Conservation (phyloP, 2,329 filamentous ascomycete genomes). For the Sphaceloma murrayae region DNA sequence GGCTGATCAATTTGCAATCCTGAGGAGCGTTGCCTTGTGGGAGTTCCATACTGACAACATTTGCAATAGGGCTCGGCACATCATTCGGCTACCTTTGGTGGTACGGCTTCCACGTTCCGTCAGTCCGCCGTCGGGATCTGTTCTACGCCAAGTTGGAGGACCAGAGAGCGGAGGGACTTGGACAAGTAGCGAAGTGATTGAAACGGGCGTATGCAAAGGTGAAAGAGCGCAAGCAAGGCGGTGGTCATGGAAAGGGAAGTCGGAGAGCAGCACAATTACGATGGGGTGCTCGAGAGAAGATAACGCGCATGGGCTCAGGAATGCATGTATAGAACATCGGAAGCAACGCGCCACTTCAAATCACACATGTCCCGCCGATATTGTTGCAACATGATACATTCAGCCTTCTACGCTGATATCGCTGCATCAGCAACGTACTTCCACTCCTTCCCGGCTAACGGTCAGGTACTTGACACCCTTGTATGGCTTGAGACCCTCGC, state of each 20-base stretch:
- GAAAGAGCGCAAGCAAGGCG: no score
- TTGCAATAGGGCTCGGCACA: constrained; percentile 47
- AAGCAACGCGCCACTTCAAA: not conserved
- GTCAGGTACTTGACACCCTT: constrained; percentile 98
- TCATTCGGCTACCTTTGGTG: constrained; percentile 57
- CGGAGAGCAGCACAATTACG: no score
- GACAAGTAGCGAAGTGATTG: constrained; percentile 26
- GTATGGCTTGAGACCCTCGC: constrained; percentile 84
- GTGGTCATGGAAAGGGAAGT: no score
- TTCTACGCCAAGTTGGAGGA: constrained; percentile 57
- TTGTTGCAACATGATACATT: no score
- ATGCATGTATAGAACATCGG: constrained; percentile 7
- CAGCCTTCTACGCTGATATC: no score
- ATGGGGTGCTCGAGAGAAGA: no score
- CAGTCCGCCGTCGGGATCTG: constrained; percentile 52
- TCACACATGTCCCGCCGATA: no score
- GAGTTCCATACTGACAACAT: not conserved
- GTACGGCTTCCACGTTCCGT: constrained; percentile 59
- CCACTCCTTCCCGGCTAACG: constrained; percentile 48
- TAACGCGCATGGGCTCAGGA: no score
- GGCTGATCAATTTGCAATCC: no score
- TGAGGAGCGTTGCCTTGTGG: no score
- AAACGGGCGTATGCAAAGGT: no score
- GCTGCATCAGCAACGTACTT: constrained; percentile 40
- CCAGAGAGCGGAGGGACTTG: constrained; percentile 44